phyloP scores from a whole-genome alignment of 768 basidiomycete species.

The Pulveroboletus sp. region DNA sequence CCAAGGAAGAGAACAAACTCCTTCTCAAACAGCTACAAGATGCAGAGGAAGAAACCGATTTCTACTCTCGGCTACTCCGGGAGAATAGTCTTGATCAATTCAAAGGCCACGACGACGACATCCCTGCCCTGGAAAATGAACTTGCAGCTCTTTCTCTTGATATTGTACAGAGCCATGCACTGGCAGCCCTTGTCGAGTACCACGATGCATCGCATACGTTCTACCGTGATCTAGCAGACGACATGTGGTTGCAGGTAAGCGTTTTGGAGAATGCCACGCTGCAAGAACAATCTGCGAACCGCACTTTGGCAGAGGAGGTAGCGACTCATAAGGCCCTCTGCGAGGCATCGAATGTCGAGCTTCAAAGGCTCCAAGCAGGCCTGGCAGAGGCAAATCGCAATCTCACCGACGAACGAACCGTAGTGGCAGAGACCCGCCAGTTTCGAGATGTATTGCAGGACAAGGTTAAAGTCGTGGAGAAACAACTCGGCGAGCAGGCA shows the following conservation, averaged over 20 bases:
- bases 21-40: conserved; percentile 30
- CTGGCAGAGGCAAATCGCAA: conserved; percentile 22
- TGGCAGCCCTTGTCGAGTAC: conserved; percentile 12
- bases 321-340: conserved; percentile 39
- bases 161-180: conserved; percentile 10
- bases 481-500: conserved; percentile 30
- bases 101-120: background rate
- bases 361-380: conserved; percentile 41
- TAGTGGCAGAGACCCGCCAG: conserved; percentile 12
- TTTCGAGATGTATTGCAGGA: conserved; percentile 26
- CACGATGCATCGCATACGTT: conserved; percentile 30
- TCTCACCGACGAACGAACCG: conserved; percentile 23
- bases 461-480: conserved; percentile 24
- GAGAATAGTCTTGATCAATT: conserved; percentile 5
- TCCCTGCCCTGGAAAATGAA: conserved; percentile 17
- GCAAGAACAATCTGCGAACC: conserved; percentile 18
- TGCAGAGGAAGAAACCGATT: conserved; percentile 14
- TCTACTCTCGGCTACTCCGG: conserved; percentile 11
- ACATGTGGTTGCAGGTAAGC: conserved; percentile 26
- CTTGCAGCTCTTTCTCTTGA: conserved; percentile 17
- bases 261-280: conserved; percentile 6
- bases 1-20: conserved; percentile 49
- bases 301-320: conserved; percentile 34
- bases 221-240: conserved; percentile 36
- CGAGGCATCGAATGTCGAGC: conserved; percentile 40